Evolutionary conservation across 768 basidiomycete species (phyloP), one percentile per base, ranked within the genome.

Genomic region (Rubroboletus pulcherrimus): DNA sequence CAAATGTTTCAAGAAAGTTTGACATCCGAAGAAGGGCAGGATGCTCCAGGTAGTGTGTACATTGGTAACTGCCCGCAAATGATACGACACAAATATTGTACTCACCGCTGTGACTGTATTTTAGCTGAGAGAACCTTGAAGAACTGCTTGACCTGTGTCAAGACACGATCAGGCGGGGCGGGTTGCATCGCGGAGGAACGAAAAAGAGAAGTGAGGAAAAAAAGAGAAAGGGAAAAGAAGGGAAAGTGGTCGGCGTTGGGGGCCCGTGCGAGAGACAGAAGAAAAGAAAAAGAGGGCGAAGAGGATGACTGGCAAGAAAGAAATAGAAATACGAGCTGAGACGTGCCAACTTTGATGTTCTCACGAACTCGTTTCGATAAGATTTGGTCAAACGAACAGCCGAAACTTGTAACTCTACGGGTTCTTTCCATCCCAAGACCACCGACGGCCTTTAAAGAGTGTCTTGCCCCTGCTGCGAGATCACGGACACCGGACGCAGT

Each of bases 31-130:
- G 19, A 26, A 24, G 12, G 24, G 24, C 15, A 29, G 8, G 33
- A 50, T 53, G 9, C 11, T 21, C 37, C 26, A 31, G n/a, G n/a
- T 11, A 14, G 31, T 31, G 14, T 46, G 19, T 9, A 21, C 31
- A 21, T 5, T 33, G 45, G 31, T 33, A 11, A 9, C 21, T 21
- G 7, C 5, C 30, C 6, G 31, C 12, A 14, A 49, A 15, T 14
- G 33, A 34, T 46, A 29, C 11, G 26, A 34, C n/a, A 29, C 2
- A 21, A 21, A 21, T 21, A 24, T 7, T 11, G 9, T 35, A 43
- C 70, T 53, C 46, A 70, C 69, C 46, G 57, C 47, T 45, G 63
- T 47, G 63, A 21, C 8, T 56, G 58, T 17, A 66, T 15, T 43
- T 42, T 72, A 9, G 54, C 17, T 17, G 66, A 54, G n/a, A 72